Base-by-base conservation (phyloP, 345 rosid genomes). In the Hevea brasiliensis region DNA sequence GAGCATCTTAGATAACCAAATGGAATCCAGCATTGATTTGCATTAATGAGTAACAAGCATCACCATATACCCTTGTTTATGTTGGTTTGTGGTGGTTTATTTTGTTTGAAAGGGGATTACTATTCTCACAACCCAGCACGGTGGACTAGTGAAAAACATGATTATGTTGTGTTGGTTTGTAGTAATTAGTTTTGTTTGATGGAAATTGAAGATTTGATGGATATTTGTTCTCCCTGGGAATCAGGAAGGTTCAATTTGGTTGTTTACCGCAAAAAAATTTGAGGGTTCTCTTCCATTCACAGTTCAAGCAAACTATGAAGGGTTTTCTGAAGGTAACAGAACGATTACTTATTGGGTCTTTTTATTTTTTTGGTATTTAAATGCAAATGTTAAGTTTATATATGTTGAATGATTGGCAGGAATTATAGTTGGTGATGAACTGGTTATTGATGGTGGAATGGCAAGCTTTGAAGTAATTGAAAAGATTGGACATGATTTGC, bases 361-460 rank as follows among this genome's bases (percentile, higher is more conserved):
- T 35, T 60, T 53, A 42, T 65, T 11, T 67, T 58, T 2, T 23
- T 40, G n/a, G 8, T 50, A 18, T 54, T 44, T 21, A n/a, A 42
- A 61, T 72, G 71, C 56, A 71, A 44, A 20, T 44, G 21, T 18
- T 14, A 50, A 59, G 2, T 59, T 29, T 61, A 18, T 59, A 35
- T 58, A n/a, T 14, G 21, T 41, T n/a, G 23, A 68, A 58, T 62
- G 47, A 2, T 42, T 73, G 55, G 70, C 79, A 90, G 95, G 84
- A 40, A 83, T 88, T 45, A 72, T 81, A 79, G 88, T 85, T 55
- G 95, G 95, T n/a, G 95, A 90, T 79, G 89, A 80, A 60, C 81
- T 88, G 51, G 82, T 85, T 35, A 83, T 90, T 59, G 95, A 90
- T 74, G 92, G 95, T 37, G 95, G 95, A 73, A 90, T 88, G 95